Conservation (phyloP, 306 rosid genomes). For the Acacia confusa region DNA sequence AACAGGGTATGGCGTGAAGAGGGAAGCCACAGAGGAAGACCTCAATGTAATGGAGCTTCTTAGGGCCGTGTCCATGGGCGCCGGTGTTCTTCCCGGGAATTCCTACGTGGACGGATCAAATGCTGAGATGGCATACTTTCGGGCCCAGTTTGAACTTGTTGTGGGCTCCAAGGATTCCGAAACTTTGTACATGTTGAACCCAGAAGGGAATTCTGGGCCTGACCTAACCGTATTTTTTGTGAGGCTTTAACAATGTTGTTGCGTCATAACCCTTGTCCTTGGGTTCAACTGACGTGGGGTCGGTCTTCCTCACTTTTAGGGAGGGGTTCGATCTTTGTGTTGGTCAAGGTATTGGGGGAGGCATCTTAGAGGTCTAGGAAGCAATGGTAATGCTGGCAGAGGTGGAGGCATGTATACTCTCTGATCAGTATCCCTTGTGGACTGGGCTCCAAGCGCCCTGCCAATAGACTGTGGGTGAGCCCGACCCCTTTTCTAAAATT, state of each 20-base stretch:
- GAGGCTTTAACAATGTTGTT: constrained; percentile 28
- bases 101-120: constrained; percentile 45
- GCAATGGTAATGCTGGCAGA: too few species aligned
- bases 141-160: constrained; percentile 68
- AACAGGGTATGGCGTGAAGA: constrained; percentile 63
- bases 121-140: constrained; percentile 60
- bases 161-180: constrained; percentile 77
- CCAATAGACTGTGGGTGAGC: too few species aligned
- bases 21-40: constrained; percentile 68
- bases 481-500: too few species aligned
- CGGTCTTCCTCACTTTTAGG: too few species aligned
- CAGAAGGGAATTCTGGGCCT: constrained; percentile 70
- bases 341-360: too few species aligned
- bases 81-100: constrained; percentile 66
- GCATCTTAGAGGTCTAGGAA: too few species aligned
- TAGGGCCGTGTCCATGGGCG: constrained; percentile 76
- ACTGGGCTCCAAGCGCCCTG: too few species aligned
- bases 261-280: too few species aligned
- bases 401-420: too few species aligned
- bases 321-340: too few species aligned
- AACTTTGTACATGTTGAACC: constrained; percentile 82
- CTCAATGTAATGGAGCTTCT: constrained; percentile 69
- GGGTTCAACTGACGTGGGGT: too few species aligned
- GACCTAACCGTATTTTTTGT: constrained; percentile 78
- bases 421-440: too few species aligned